Percentiles rank a stretch among this genome's conserved stretches.
Conservation (phyloP, 768 basidiomycete species). For the Xerocomus potaroensis region DNA sequence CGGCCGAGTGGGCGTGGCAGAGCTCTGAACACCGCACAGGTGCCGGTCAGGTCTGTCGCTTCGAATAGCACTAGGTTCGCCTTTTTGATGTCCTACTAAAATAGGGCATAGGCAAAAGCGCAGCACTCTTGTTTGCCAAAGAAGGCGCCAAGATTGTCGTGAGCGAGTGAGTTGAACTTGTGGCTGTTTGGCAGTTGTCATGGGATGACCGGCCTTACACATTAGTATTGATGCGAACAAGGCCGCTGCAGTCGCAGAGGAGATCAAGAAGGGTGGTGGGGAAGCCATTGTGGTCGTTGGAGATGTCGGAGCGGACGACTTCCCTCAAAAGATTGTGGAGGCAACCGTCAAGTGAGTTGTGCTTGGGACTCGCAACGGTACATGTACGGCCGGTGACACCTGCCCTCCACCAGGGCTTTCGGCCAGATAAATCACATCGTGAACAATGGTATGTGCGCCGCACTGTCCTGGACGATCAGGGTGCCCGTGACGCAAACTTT, state of each 20-base stretch:
- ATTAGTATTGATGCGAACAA: conserved; percentile 68
- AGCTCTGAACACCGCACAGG: conserved; percentile 48
- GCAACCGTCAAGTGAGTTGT: conserved; percentile 69
- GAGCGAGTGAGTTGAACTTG: conserved; percentile 59
- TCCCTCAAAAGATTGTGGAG: conserved; percentile 72
- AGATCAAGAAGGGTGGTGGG: conserved; percentile 71
- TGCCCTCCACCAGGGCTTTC: conserved; percentile 49
- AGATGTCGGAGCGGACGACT: conserved; percentile 80
- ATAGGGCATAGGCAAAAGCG: conserved; percentile 74
- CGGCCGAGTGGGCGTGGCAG: too few relatives aligned
- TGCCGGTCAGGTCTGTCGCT: conserved; percentile 61
- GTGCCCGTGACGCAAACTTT: conserved; percentile 2
- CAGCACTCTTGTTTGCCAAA: conserved; percentile 73
- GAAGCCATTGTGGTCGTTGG: conserved; percentile 72
- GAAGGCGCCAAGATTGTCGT: conserved; percentile 87
- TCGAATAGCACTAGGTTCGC: not conserved
- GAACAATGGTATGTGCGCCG: conserved; percentile 67
- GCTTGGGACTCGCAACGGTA: not conserved
- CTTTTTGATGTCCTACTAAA: not conserved
- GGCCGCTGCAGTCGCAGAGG: conserved; percentile 59
- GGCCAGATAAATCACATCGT: conserved; percentile 86
- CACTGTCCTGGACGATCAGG: too few relatives aligned
- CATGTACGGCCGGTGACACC: not conserved
- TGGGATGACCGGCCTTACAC: not conserved
- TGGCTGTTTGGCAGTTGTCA: too few relatives aligned